These are phyloP conservation scores for Kwoniella sp. DNA, from an alignment of 768 basidiomycete genomes.

Conservation along the genomic window DNA sequence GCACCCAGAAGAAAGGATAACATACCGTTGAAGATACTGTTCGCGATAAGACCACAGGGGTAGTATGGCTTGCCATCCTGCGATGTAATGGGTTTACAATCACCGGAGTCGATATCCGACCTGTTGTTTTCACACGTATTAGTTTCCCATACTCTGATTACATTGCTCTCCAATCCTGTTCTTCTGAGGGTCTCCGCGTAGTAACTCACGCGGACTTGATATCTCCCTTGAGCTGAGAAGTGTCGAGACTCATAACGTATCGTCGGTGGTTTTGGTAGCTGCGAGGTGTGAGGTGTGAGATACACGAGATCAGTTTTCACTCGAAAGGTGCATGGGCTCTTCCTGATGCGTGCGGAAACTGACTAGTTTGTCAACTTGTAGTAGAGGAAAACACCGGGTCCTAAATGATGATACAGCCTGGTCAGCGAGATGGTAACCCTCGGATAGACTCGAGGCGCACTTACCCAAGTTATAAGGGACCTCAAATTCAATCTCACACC, in stretches of 20 bases:
- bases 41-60: slow-evolving; percentile 96
- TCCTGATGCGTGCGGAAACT: slow-evolving; percentile 25
- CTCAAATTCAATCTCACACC: slow-evolving; percentile 80
- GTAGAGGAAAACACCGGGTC: slow-evolving; percentile 80
- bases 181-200: too few species aligned
- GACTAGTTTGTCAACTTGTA: slow-evolving; percentile 67
- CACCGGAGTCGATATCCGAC: slow-evolving; percentile 59
- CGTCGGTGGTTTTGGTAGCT: slow-evolving; percentile 98
- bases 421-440: too few species aligned
- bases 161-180: too few species aligned
- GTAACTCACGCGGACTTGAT: slow-evolving; percentile 46
- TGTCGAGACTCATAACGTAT: slow-evolving; percentile 88
- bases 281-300: too few species aligned
- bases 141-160: too few species aligned
- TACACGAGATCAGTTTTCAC: too few species aligned
- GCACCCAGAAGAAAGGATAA: not conserved
- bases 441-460: too few species aligned
- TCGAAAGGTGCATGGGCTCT: too few species aligned
- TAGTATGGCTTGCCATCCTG: slow-evolving; percentile 67
- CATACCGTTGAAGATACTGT: slow-evolving; percentile 92
- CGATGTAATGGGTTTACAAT: slow-evolving; percentile 84
- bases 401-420: too few species aligned
- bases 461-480: slow-evolving; percentile 71
- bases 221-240: slow-evolving; percentile 77
- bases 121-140: too few species aligned